Percentiles rank a stretch among this genome's conserved stretches.
These are phyloP conservation scores for Asclepias syriaca DNA, from an alignment of 257 asterid genomes.

Conservation along the genomic window DNA sequence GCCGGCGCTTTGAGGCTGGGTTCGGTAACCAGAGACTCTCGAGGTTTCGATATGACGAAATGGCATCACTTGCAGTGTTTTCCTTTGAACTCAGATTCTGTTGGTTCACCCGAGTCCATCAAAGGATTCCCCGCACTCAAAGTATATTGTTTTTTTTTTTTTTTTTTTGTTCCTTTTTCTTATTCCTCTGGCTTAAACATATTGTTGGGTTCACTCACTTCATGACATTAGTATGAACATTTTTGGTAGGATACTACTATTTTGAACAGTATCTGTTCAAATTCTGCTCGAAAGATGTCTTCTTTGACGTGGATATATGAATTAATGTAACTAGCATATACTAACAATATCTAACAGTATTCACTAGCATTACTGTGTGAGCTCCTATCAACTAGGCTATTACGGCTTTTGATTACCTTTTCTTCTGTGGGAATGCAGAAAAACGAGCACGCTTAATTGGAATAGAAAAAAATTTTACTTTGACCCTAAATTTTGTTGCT, in stretches of 20 bases:
- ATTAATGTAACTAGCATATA: neutral
- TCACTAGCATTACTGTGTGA: neutral
- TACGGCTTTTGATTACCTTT: neutral
- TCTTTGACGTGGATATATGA: neutral
- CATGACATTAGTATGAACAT: neutral
- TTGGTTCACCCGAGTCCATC: slow-evolving; percentile 48
- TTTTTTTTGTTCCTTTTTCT: neutral
- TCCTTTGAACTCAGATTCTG: slow-evolving; percentile 34
- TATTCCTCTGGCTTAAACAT: neutral
- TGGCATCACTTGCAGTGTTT: slow-evolving; percentile 90
- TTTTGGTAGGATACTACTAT: neutral
- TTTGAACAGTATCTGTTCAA: neutral
- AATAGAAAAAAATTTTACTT: neutral
- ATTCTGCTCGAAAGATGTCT: neutral
- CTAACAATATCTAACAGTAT: neutral
- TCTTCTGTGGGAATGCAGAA: neutral
- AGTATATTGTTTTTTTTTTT: slow-evolving; percentile 32
- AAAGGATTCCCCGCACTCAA: slow-evolving; percentile 74
- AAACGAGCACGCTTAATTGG: neutral
- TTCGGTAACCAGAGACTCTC: slow-evolving; percentile 57
- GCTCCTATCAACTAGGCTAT: neutral
- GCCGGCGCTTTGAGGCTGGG: slow-evolving; percentile 65
- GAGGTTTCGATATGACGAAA: slow-evolving; percentile 80
- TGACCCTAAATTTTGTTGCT: no score
- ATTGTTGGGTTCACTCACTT: neutral